Evolutionary conservation across 2,329 filamentous ascomycete species (phyloP), one percentile per base, ranked within the genome.

Genomic region (Verticillium longisporum): DNA sequence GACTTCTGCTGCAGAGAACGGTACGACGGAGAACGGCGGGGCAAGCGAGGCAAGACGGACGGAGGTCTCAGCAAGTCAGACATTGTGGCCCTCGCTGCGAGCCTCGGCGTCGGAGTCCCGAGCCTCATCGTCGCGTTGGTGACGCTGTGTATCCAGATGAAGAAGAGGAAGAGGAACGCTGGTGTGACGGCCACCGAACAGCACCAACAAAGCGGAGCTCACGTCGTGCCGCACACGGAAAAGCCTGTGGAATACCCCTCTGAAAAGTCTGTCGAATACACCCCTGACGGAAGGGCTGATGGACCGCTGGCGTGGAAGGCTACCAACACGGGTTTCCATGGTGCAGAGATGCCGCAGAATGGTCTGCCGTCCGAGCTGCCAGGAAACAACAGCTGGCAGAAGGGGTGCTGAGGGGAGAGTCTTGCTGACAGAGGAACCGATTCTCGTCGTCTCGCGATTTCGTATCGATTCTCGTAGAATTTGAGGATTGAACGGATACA

Each of bases 71-170:
- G 66, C 60, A 63, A 67, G 53, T 69, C 66, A 7, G 66, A 69
- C 9, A 64, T 65, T 9, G 65, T 70, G 7, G 69, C 68, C 1
- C 60, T 70, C 34, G 69, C 68, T 4, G 67, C 69, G 10, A 67
- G 66, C 26, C 61, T 67, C 56, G 68, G 67, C 15, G 60, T 73
- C 32, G 71, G 68, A 1, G 65, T 71, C 37, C 66, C 66, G 71
- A 79, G 58, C 67, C 76, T 60, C 73, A 70, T 55, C 62, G 70
- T 65, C 32, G 78, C 57, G 71, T 57, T 58, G 45, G 45, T 65
- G 54, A 66, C 65, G 55, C 59, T 66, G 31, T 67, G 61, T 58
- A 61, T 66, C 55, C 65, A 64, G 63, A 59, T 64, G 53, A 53
- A 53, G 34, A 65, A 63, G 64, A 67, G 61, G 57, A 69, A 65